Evolutionary conservation across 352 stramenopile species (phyloP).

Genomic region (Phytopythium vexans): DNA sequence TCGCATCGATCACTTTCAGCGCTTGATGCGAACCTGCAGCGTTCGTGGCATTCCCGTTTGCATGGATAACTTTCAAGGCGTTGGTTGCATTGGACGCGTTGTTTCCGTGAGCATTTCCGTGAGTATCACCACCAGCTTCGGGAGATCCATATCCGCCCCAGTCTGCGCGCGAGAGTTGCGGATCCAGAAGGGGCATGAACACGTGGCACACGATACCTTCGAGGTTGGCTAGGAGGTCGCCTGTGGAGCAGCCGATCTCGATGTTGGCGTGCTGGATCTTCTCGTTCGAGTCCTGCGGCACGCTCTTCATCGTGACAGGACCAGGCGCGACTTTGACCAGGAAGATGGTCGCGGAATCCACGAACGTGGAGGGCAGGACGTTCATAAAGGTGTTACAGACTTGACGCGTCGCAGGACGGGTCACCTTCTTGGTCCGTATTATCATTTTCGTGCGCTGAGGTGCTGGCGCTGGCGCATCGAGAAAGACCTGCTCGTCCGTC

Average conservation of each 20-base stretch:
- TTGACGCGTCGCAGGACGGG: slow-evolving; percentile 46
- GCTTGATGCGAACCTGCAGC: slow-evolving; percentile 33
- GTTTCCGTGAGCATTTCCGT: no score
- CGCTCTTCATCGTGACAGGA: slow-evolving; percentile 35
- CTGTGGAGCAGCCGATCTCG: slow-evolving; percentile 87
- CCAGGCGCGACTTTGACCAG: slow-evolving; percentile 71
- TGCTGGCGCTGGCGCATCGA: slow-evolving; percentile 30
- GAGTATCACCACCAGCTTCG: background rate
- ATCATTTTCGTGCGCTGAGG: slow-evolving; percentile 31
- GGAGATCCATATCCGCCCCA: slow-evolving; percentile 1
- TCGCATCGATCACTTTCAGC: slow-evolving; percentile 78
- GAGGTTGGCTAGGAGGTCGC: slow-evolving; percentile 80
- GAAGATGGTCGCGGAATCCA: slow-evolving; percentile 67
- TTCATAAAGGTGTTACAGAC: slow-evolving; percentile 73
- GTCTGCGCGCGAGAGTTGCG: slow-evolving; percentile 44
- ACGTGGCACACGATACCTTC: slow-evolving; percentile 87
- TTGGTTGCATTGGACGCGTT: background rate
- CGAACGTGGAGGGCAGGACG: slow-evolving; percentile 50
- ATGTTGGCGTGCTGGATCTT: slow-evolving; percentile 64
- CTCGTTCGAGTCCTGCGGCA: slow-evolving; percentile 28
- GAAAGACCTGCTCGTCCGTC: slow-evolving; percentile 76
- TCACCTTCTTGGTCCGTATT: slow-evolving; percentile 43
- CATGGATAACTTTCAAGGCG: no score
- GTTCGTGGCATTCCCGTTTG: slow-evolving; percentile 2
- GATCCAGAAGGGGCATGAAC: slow-evolving; percentile 85